Base-by-base conservation (phyloP, 331 rosid genomes). In the Rosa hybrid region DNA sequence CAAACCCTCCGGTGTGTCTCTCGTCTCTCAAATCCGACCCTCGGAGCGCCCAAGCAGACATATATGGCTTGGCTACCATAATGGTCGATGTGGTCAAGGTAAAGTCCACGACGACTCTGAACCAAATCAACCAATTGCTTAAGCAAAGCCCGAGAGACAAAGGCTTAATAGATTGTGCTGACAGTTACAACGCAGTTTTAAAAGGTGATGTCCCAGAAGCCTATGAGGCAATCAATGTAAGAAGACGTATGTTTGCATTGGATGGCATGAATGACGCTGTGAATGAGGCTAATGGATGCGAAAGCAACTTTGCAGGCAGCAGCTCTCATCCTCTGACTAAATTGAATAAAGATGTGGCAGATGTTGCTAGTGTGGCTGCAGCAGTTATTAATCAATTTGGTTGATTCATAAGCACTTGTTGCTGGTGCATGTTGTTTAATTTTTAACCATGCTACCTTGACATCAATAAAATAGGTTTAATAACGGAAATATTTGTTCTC, bases 1-100 rank as follows among this genome's bases (percentile, higher is more conserved):
- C 90, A 45, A 73, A 87, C 27, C 74, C 72, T 6, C 54, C 62
- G 14, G 78, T 86, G 12, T 90, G 91, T 62, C 23, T 83, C 41
- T 70, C 82, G 0, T 80, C 75, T 38, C 90, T 89, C 53, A 20
- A 60, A 49, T 54, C 89, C 4, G 87, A 85, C 39, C 88, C 91
- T 12, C 25, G 50, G 83, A 53, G n/a, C 8, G 21, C 59, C 59
- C n/a, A 17, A 14, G 6, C 21, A 53, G 59, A 53, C 59, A 14
- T 53, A 53, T 53, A 53, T 53, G 59, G 59, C 1, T 18, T 53
- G 1, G 20, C n/a, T 44, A 78, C 50, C 25, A 82, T 84, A 25
- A 79, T 84, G 89, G 74, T 87, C 6, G 45, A 83, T 1, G 73
- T 38, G 0, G 77, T 89, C 0, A 81, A 78, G 46, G 50, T 71